Evolutionary conservation across 208 protist species (phyloP), one percentile per base, ranked within the genome.

Genomic region (Wallacemonas sp.): DNA sequence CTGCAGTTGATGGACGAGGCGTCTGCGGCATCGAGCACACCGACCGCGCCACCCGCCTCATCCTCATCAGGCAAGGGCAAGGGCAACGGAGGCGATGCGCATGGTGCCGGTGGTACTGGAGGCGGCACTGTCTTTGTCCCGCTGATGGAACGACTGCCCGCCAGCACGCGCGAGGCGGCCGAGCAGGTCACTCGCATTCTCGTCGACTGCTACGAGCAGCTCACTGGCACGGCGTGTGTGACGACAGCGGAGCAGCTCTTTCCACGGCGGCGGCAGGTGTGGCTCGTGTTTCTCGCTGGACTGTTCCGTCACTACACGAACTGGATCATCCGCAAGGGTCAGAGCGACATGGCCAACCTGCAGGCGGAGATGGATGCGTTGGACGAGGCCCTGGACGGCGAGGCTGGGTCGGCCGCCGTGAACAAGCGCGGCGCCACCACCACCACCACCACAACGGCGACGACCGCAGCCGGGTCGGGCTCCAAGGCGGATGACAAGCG

Each of bases 221-320:
- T 94, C 29, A 91, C 84, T 33, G 74, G 76, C 24, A 73, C 48
- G 4, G 69, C 52, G 14, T 89, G 74, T 44, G 56, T 87, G 21
- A 76, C 87, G 11, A 84, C 76, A 12, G 75, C 60, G 0, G 81
- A 87, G 41, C 83, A 89, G 64, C 65, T 94, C 4, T 43, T 76
- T 43, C 61, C 70, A 26, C 75, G 85, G 14, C 46, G 70, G 19
- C 85, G 88, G 33, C 72, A 76, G 8, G 44, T 66, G 24, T 74
- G 83, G 52, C 72, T 94, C 2, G 72, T 94, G 1, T 74, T 92
- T 27, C 73, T 92, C 19, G 85, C 85, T 8, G 76, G 74, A 3
- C 69, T 94, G 21, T 68, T 94, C 65, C 78, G 81, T 11, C 77
- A 89, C 71, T 90, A 84, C 64, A 75, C 88, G 14, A 90, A 88